Conservation (phyloP, 306 rosid genomes). For the Corylus heterophylla region DNA sequence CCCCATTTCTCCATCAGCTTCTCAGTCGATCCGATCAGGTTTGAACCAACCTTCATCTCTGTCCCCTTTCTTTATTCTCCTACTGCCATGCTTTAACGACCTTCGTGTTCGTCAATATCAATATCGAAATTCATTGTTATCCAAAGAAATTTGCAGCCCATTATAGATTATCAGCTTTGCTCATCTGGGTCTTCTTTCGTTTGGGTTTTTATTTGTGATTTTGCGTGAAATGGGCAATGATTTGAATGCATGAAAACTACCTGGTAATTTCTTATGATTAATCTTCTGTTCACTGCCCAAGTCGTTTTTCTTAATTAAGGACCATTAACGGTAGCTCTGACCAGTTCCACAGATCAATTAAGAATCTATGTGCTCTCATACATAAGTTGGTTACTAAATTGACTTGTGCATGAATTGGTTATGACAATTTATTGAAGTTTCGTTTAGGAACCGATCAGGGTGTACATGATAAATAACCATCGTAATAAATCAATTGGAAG, state of each 20-base stretch:
- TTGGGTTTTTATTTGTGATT: neutral
- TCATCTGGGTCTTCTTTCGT: neutral
- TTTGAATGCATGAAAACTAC: neutral
- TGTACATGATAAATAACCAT: too few species aligned
- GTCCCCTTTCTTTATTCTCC: neutral
- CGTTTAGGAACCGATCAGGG: too few species aligned
- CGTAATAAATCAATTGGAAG: too few species aligned
- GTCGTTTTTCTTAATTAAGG: neutral
- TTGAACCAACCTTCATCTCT: neutral
- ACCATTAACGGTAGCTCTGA: neutral
- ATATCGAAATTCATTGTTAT: neutral
- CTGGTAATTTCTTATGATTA: neutral
- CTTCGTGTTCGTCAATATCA: conserved; percentile 1
- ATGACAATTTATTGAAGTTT: too few species aligned
- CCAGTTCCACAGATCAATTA: neutral
- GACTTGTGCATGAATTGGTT: too few species aligned
- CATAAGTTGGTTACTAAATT: neutral
- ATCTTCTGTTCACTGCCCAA: neutral
- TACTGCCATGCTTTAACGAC: neutral
- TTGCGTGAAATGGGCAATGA: neutral
- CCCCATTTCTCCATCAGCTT: neutral
- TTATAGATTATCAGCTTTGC: neutral
- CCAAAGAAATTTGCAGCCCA: neutral
- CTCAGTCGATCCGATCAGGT: conserved; percentile 16
- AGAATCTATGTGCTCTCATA: neutral